Conservation (phyloP, 2,329 filamentous ascomycete species). For the Colletotrichum acutatum region DNA sequence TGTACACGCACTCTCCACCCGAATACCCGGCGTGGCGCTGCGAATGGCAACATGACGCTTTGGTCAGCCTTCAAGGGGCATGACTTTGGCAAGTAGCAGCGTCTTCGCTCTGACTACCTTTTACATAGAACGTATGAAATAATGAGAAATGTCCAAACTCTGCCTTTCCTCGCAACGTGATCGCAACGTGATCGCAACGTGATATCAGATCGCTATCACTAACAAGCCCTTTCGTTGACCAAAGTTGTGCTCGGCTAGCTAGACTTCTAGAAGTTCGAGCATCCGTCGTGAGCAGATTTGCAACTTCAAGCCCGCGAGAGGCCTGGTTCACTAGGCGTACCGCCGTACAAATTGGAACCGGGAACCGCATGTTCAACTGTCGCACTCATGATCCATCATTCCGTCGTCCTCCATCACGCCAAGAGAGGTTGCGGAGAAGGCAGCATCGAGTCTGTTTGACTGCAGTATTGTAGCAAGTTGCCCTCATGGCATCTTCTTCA, state of each 20-base stretch:
- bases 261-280: neutral
- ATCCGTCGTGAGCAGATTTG: neutral
- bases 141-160: conserved; percentile 30
- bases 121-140: conserved; percentile 30
- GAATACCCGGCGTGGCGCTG: conserved; percentile 18
- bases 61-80: neutral
- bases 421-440: neutral
- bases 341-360: neutral
- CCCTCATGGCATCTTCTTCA: neutral
- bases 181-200: too few relatives aligned
- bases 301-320: neutral
- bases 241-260: neutral
- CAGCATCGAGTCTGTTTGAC: neutral
- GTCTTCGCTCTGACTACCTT: neutral
- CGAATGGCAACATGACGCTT: conserved; percentile 2
- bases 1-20: neutral
- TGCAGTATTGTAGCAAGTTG: neutral
- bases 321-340: neutral
- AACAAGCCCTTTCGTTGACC: too few relatives aligned
- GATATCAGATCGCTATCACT: too few relatives aligned
- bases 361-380: neutral
- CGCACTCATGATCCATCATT: too few relatives aligned
- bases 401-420: neutral
- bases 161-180: neutral
- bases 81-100: neutral